These are phyloP conservation scores for Boletus eberwhitei DNA, from an alignment of 768 basidiomycete species.

Conservation along the genomic window DNA sequence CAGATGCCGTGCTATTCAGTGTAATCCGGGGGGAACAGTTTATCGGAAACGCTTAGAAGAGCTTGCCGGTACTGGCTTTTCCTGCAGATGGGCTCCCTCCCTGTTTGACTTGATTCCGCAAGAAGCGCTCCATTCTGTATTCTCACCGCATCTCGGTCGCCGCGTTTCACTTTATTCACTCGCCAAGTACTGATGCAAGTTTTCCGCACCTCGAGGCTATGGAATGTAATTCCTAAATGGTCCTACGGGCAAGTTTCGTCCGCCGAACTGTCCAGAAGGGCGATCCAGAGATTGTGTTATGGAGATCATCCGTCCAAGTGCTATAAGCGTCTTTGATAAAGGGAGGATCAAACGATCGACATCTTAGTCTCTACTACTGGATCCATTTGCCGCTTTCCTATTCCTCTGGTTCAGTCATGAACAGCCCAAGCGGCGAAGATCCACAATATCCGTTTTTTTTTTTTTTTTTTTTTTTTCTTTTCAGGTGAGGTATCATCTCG, in stretches of 20 bases:
- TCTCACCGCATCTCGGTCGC: background rate
- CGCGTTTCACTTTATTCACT: background rate
- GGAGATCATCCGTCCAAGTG: background rate
- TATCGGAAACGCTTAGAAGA: background rate
- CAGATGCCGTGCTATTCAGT: no score
- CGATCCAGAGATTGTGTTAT: background rate
- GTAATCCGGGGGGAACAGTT: no score
- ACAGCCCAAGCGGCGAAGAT: background rate
- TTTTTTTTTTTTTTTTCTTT: no score
- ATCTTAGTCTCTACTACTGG: background rate
- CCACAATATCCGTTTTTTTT: background rate
- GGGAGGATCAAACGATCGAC: background rate
- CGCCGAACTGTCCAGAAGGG: no score
- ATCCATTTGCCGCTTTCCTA: background rate
- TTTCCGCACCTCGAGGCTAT: background rate
- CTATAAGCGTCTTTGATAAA: background rate
- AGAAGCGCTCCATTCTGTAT: background rate
- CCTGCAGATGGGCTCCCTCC: background rate
- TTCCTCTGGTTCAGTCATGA: background rate
- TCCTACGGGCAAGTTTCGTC: background rate
- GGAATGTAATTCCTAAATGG: background rate
- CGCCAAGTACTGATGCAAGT: no score
- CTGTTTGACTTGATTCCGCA: background rate
- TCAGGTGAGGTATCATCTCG: background rate
- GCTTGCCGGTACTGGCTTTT: background rate